Base-by-base conservation (phyloP, 768 basidiomycete genomes). In the Boletus tylopilopsis region DNA sequence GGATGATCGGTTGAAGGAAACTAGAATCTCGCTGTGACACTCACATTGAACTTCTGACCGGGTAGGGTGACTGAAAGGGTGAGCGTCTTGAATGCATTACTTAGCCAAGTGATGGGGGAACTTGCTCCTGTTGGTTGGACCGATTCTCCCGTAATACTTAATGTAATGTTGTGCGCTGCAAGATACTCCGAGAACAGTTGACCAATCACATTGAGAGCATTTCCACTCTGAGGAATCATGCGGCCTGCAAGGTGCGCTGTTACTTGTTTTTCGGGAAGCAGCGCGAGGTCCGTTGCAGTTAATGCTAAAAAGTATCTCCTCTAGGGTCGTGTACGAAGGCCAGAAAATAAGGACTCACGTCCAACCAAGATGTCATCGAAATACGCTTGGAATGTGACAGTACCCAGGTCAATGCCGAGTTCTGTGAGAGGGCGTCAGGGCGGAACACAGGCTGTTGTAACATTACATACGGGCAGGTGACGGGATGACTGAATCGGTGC, bases 371-470 rank as follows among this genome's bases (percentile, higher is more conserved):
- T 72, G 42, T 75, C 72, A 45, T 80, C 68, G 64, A 84, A 87
- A 68, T 74, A 82, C 10, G 79, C 70, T 49, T 79, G 71, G 73
- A 88, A 88, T 5, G 72, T 74, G 27, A 82, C 81, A 2, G 75
- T 78, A 10, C 86, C 85, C 35, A 87, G 70, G 53, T 84, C 76
- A 47, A 89, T 84, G 25, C 85, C 85, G 27, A 89, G 69, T 60
- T 87, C 82, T 81, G 66, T 33, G 43, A 50, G 52, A 42, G 24
- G 25, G 27, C 41, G 53, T 69, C 25, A 68, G 51, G 53, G 18
- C 6, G 15, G 23, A 1, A 38, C 6, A 2, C 18, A 22, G 23
- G n/a, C 15, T 40, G 34, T 47, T 9, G 34, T 32, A 15, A 45
- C 8, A 39, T n/a, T 15, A 79, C 84, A 34, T 47, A 84, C 83